phyloP scores from a whole-genome alignment of 345 rosid species.

The Lenwebbia sp. region DNA sequence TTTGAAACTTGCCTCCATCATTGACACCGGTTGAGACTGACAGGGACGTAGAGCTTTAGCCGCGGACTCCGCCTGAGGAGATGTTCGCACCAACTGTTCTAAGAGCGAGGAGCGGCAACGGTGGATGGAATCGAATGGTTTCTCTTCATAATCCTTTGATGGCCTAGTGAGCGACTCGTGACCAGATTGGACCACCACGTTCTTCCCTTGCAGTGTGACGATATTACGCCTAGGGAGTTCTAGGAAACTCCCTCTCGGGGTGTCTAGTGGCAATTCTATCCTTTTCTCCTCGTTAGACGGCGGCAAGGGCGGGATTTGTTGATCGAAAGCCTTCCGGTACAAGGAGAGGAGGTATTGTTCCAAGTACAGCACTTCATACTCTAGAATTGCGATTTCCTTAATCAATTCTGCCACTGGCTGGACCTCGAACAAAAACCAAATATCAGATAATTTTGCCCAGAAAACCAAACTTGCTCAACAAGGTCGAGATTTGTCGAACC shows the following conservation, averaged over 20 bases:
- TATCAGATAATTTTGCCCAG: background rate
- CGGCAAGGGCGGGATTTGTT: constrained; percentile 33
- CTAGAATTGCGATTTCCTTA: constrained; percentile 78
- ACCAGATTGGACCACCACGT: constrained; percentile 18
- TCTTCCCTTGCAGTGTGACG: constrained; percentile 25
- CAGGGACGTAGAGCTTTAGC: constrained; percentile 50
- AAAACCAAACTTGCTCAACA: background rate
- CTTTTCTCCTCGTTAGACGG: constrained; percentile 33
- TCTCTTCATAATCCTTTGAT: constrained; percentile 30
- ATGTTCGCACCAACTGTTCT: constrained; percentile 40
- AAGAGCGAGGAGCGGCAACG: constrained; percentile 72
- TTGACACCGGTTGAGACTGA: constrained; percentile 72
- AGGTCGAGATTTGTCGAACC: background rate
- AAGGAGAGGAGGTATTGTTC: constrained; percentile 88
- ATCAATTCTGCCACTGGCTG: constrained; percentile 81
- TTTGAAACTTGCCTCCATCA: constrained; percentile 35
- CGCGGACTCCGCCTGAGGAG: constrained; percentile 38
- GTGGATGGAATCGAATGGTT: constrained; percentile 32
- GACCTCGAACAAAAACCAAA: background rate
- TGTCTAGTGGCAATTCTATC: constrained; percentile 28
- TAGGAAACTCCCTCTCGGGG: constrained; percentile 18
- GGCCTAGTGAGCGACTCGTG: constrained; percentile 16
- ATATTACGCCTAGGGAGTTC: constrained; percentile 30
- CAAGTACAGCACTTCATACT: constrained; percentile 81
- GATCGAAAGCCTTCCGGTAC: constrained; percentile 88